These are phyloP conservation scores for Hypericum androsaemum DNA, from an alignment of 345 rosid genomes.

Conservation along the genomic window DNA sequence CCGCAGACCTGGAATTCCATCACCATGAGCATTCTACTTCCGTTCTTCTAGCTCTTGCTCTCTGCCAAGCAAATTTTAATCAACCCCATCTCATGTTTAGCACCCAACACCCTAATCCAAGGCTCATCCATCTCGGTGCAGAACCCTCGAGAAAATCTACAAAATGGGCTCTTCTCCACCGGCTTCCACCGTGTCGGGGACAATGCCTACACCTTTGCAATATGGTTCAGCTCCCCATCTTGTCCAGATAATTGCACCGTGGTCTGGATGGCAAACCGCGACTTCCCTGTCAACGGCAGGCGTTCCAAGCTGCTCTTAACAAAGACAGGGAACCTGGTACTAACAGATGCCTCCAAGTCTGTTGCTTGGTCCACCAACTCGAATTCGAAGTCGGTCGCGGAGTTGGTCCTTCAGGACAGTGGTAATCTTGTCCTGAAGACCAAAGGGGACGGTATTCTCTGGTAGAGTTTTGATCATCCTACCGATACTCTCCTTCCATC, in stretches of 20 bases:
- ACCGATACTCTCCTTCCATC: background rate
- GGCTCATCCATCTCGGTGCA: background rate
- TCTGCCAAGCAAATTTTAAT: no score
- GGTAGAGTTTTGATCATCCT: background rate
- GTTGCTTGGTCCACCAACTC: background rate
- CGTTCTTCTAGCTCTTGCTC: no score
- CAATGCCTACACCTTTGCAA: background rate
- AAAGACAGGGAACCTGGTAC: background rate
- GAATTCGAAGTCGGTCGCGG: background rate
- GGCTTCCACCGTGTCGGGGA: background rate
- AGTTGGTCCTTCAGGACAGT: background rate
- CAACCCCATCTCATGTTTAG: background rate
- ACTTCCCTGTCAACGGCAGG: background rate
- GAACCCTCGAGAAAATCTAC: background rate
- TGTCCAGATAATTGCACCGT: background rate
- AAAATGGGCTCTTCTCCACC: background rate
- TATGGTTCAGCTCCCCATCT: background rate
- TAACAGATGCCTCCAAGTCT: background rate
- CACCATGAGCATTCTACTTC: no score
- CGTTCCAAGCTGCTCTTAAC: background rate
- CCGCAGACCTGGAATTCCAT: no score
- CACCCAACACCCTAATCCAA: background rate
- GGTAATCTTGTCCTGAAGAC: background rate
- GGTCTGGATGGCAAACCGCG: background rate
- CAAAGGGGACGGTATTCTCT: background rate